Base-by-base conservation (phyloP, 257 asterid species). In the Penstemon newberryi region DNA sequence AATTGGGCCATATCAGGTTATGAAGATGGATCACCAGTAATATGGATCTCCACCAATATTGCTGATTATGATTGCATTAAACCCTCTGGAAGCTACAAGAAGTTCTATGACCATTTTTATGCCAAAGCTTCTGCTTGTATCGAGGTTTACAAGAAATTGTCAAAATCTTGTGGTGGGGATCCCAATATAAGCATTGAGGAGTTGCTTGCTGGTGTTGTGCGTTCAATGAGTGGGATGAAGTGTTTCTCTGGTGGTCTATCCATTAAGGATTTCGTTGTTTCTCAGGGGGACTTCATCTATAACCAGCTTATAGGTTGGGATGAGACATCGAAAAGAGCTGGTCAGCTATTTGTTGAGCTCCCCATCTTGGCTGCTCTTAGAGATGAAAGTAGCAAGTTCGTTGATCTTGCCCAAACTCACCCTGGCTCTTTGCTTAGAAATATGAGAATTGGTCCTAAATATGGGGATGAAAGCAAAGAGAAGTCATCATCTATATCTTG, bases 1-100 rank as follows among this genome's bases (percentile, higher is more conserved):
- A 91, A 84, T 66, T 90, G 98, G 98, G 83, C 95, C 44, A 87
- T 93, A 67, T 90, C 99, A 76, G 97, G 99, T 60, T 90, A 88
- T 74, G 99, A 93, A 76, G 97, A 90, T 38, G 99, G 97, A 56
- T 80, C 80, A 2, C 96, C 96, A 43, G 87, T 88, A 41, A 75
- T 93, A 74, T 93, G 99, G 97, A 71, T 92, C 65, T 77, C 96
- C 33, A 93, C 99, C 38, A 91, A 80, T 45, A 50, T 81, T 60
- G 94, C 96, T 70, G 97, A 93, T 73, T 90, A 93, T 75, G 99
- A 90, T 33, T 93, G 99, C 70, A 8, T 85, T 53, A 93, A 88
- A 80, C 96, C 99, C 56, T 77, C 87, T 33, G 86, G 87, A 15
- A 75, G 80, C 83, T 93, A 90, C 80, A 93, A 84, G 84, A 85